Conservation (phyloP, 1,139 yeast species). For the Candida smagusa region DNA sequence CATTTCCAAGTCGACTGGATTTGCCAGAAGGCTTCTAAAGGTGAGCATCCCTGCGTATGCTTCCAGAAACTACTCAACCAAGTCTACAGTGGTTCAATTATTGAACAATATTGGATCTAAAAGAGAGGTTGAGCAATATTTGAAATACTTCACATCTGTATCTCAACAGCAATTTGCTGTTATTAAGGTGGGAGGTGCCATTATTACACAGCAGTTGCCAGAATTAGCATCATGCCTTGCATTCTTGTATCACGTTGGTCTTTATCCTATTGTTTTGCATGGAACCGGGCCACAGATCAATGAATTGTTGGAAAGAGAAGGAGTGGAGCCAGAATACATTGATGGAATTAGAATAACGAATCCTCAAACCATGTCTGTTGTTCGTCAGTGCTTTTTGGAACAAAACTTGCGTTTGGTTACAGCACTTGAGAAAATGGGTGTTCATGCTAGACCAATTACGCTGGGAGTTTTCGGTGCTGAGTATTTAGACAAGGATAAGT, state of each 20-base stretch:
- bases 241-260: conserved; percentile 92
- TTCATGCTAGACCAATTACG: conserved; percentile 96
- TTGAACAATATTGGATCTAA: conserved; percentile 95
- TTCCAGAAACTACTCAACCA: conserved; percentile 48
- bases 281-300: conserved; percentile 99
- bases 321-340: conserved; percentile 91
- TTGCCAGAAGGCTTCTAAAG: conserved; percentile 6
- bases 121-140: conserved; percentile 95
- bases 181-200: conserved; percentile 98
- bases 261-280: conserved; percentile 93
- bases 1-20: conserved; percentile 11
- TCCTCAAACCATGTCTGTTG: conserved; percentile 92
- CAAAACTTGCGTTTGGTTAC: conserved; percentile 93
- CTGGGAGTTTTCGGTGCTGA: conserved; percentile 97
- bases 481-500: conserved; percentile 84
- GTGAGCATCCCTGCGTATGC: too few relatives aligned
- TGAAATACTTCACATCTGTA: conserved; percentile 93
- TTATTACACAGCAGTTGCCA: conserved; percentile 88
- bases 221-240: conserved; percentile 95
- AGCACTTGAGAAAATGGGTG: conserved; percentile 94
- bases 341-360: conserved; percentile 98
- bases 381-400: conserved; percentile 89
- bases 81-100: conserved; percentile 93
- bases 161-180: conserved; percentile 97
- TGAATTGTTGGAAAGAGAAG: conserved; percentile 86